Evolutionary conservation across 352 stramenopile species (phyloP).

Genomic region (Phytophthora parvispora): DNA sequence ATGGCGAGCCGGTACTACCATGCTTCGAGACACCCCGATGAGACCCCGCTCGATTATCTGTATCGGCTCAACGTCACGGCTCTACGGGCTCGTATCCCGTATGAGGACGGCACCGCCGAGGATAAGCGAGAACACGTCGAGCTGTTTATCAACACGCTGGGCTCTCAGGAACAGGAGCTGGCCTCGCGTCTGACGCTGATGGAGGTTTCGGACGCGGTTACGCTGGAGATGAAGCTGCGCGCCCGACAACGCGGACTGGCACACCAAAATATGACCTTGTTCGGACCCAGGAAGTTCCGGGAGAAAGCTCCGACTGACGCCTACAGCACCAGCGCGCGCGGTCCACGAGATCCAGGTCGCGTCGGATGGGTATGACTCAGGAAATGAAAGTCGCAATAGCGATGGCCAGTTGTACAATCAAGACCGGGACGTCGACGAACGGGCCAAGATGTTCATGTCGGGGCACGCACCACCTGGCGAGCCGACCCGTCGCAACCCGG

Average conservation of each 20-base stretch:
- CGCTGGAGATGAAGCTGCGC: slow-evolving; percentile 9
- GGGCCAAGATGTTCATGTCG: neutral
- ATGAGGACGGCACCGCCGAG: too few species aligned
- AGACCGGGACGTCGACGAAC: slow-evolving; percentile 12
- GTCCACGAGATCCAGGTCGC: slow-evolving; percentile 5
- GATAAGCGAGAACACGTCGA: too few species aligned
- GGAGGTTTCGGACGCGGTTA: neutral
- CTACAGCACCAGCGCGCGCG: neutral
- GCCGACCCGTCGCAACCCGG: neutral
- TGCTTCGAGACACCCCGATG: neutral
- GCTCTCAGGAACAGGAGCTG: too few species aligned
- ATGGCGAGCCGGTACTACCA: slow-evolving; percentile 20
- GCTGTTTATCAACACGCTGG: too few species aligned
- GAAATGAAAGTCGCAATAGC: neutral
- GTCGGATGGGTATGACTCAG: neutral
- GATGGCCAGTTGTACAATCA: slow-evolving; percentile 5
- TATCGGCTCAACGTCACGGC: neutral
- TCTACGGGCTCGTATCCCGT: too few species aligned
- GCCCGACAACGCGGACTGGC: slow-evolving; percentile 1
- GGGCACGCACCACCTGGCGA: neutral
- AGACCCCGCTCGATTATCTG: slow-evolving; percentile 13
- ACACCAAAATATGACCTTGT: slow-evolving; percentile 1
- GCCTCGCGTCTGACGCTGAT: too few species aligned
- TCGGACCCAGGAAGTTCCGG: slow-evolving; percentile 8
- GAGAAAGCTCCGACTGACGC: slow-evolving; percentile 4